These are phyloP conservation scores for Aspergillus hancockii DNA, from an alignment of 495 filamentous ascomycete species.

Conservation along the genomic window DNA sequence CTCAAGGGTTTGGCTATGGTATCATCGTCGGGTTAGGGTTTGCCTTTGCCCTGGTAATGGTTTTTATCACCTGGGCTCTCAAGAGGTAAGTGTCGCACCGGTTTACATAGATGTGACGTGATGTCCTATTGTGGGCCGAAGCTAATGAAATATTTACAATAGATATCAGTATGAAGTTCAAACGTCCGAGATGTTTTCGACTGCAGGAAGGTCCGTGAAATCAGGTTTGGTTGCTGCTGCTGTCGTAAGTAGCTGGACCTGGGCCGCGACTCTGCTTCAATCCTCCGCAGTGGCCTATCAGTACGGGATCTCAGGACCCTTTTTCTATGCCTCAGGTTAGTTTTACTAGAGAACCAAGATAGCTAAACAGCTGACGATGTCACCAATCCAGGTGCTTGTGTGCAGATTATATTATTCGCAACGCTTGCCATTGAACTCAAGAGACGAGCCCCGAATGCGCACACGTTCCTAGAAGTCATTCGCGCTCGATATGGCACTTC, in stretches of 20 bases:
- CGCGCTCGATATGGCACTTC: slow-evolving; percentile 59
- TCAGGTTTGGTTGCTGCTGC: slow-evolving; percentile 91
- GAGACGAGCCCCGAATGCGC: slow-evolving; percentile 80
- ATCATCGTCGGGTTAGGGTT: slow-evolving; percentile 77
- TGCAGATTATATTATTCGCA: slow-evolving; percentile 81
- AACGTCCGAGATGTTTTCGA: slow-evolving; percentile 97
- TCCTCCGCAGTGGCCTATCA: slow-evolving; percentile 86
- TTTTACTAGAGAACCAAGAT: neutral
- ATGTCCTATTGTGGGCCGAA: neutral
- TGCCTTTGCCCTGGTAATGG: slow-evolving; percentile 78
- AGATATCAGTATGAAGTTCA: slow-evolving; percentile 92
- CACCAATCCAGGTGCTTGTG: slow-evolving; percentile 44
- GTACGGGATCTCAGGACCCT: slow-evolving; percentile 91
- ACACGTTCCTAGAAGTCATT: slow-evolving; percentile 83
- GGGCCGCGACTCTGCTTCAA: slow-evolving; percentile 66
- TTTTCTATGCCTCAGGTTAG: slow-evolving; percentile 75
- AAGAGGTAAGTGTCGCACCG: slow-evolving; percentile 50
- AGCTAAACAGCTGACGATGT: neutral
- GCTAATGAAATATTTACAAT: neutral
- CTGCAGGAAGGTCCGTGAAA: slow-evolving; percentile 91
- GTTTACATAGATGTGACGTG: neutral
- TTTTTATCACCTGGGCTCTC: slow-evolving; percentile 76
- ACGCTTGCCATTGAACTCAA: slow-evolving; percentile 94
- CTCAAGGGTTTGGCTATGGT: slow-evolving; percentile 76
- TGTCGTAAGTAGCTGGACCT: slow-evolving; percentile 96